A percentile compares a stretch with the other conserved stretches of the same genome.
These are phyloP conservation scores for Psophocarpus tetragonolobus DNA, from an alignment of 306 rosid species.

Conservation along the genomic window DNA sequence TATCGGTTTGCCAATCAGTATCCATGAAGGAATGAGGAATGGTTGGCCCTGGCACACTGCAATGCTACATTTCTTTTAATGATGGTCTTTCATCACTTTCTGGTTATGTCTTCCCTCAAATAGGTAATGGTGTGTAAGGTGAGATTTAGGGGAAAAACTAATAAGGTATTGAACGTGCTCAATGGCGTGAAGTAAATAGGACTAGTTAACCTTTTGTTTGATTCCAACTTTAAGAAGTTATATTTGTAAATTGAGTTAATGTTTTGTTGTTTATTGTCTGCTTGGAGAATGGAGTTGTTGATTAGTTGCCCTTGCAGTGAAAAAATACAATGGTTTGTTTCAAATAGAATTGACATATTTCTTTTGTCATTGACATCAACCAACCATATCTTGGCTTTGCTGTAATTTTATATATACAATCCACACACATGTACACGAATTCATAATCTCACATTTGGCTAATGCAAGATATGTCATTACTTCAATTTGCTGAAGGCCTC, in stretches of 20 bases:
- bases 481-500: conserved; percentile 1
- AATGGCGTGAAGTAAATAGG: neutral
- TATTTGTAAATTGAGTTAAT: conserved; percentile 1
- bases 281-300: conserved; percentile 12
- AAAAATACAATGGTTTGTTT: conserved; percentile 22
- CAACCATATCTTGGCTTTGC: conserved; percentile 9
- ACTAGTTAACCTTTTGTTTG: neutral
- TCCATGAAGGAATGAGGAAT: conserved; percentile 18
- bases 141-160: neutral
- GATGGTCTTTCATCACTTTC: neutral
- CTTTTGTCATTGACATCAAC: neutral
- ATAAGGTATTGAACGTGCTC: neutral
- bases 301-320: conserved; percentile 4
- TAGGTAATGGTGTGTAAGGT: conserved; percentile 21
- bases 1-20: neutral
- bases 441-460: conserved; percentile 4
- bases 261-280: neutral
- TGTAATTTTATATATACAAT: neutral
- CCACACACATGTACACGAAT: neutral
- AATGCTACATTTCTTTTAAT: neutral
- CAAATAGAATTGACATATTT: conserved; percentile 2
- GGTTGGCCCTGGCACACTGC: neutral
- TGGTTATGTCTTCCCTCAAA: neutral
- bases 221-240: neutral
- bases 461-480: neutral